Evolutionary conservation across 2,329 filamentous ascomycete genomes (phyloP).

Genomic region (Sphaerulina vaccinii): DNA sequence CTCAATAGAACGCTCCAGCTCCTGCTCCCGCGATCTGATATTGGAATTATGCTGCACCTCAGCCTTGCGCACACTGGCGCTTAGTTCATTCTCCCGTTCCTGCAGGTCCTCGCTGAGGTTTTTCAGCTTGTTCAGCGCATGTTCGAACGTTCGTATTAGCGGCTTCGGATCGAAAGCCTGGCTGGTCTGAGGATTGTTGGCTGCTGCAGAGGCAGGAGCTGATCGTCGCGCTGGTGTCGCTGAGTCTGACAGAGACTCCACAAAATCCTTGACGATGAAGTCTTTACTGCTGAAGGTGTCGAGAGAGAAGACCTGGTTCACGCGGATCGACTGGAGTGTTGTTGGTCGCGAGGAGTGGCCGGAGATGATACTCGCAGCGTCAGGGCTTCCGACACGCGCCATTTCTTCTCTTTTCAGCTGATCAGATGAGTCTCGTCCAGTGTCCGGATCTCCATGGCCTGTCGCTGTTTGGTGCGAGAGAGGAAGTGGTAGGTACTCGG

Average conservation of each 20-base stretch:
- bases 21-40: conserved; percentile 78
- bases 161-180: conserved; percentile 86
- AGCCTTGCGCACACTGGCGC: conserved; percentile 83
- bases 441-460: background rate
- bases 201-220: conserved; percentile 46
- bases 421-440: background rate
- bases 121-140: conserved; percentile 67
- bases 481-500: background rate
- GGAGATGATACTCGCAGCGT: conserved; percentile 45
- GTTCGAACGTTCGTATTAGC: conserved; percentile 90
- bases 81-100: conserved; percentile 83
- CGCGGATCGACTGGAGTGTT: conserved; percentile 33
- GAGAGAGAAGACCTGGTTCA: conserved; percentile 65
- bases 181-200: conserved; percentile 34
- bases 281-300: conserved; percentile 70
- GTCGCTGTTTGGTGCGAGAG: background rate
- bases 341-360: conserved; percentile 30
- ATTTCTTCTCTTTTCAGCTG: background rate
- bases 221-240: conserved; percentile 80
- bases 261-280: conserved; percentile 97
- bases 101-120: conserved; percentile 79
- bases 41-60: conserved; percentile 92
- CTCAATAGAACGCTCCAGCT: conserved; percentile 87
- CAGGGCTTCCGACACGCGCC: conserved; percentile 31
- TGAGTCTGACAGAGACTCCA: conserved; percentile 85